A percentile compares a stretch with the other conserved stretches of the same genome.
phyloP scores from a whole-genome alignment of 2,329 filamentous ascomycete genomes.

The Emmonsiellopsis sp. region DNA sequence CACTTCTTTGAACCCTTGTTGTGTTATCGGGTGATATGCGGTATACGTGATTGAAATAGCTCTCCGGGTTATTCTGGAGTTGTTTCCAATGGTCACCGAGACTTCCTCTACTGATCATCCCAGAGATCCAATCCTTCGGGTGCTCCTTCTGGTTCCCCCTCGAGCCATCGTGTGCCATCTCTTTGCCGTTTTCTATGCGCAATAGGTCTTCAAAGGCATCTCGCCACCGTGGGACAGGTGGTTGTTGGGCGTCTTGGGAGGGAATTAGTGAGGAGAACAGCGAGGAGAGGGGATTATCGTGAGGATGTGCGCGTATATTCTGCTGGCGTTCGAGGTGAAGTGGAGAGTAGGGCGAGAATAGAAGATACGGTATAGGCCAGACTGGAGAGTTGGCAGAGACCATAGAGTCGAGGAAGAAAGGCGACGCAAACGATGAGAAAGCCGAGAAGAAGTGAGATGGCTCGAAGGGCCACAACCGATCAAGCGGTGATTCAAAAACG shows the following conservation, averaged over 20 bases:
- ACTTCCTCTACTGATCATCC: slow-evolving; percentile 32
- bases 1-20: not conserved
- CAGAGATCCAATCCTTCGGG: slow-evolving; percentile 31
- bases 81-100: slow-evolving; percentile 31
- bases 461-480: slow-evolving; percentile 24
- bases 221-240: slow-evolving; percentile 38
- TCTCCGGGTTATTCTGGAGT: slow-evolving; percentile 14
- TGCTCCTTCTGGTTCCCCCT: slow-evolving; percentile 19
- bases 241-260: slow-evolving; percentile 25
- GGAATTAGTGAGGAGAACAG: slow-evolving; percentile 23
- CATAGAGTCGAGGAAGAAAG: slow-evolving; percentile 23
- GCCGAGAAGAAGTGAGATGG: slow-evolving; percentile 19
- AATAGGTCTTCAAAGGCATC: slow-evolving; percentile 53
- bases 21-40: not conserved
- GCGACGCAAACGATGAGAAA: slow-evolving; percentile 20
- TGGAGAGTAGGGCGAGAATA: slow-evolving; percentile 46
- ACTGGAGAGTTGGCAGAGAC: slow-evolving; percentile 25
- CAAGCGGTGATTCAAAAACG: slow-evolving; percentile 26
- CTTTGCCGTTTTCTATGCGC: slow-evolving; percentile 36
- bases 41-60: slow-evolving; percentile 8
- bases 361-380: slow-evolving; percentile 35
- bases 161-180: slow-evolving; percentile 28
- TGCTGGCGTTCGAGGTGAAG: slow-evolving; percentile 42
- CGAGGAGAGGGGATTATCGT: slow-evolving; percentile 22
- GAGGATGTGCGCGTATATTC: slow-evolving; percentile 16